These are phyloP conservation scores for Pochonia chlamydosporia DNA, from an alignment of 2,329 filamentous ascomycete species.

Conservation along the genomic window DNA sequence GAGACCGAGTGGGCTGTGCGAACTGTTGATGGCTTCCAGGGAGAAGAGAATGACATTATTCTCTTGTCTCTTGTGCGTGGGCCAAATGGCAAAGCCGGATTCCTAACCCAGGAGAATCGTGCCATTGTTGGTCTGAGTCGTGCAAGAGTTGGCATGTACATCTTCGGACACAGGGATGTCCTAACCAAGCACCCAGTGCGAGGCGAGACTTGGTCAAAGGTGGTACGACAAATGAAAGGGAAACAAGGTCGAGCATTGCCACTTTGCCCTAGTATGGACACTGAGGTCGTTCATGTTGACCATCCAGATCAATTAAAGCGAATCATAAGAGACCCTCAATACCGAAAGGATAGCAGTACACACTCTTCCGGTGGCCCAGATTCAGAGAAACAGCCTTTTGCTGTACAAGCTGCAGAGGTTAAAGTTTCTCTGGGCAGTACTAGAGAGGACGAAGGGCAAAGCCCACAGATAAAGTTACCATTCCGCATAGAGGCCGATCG, in stretches of 20 bases:
- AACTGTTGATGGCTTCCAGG: constrained; percentile 86
- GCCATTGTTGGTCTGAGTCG: constrained; percentile 58
- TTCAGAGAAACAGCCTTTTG: too few species aligned
- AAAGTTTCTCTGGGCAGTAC: too few species aligned
- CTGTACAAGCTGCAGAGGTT: too few species aligned
- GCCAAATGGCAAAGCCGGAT: constrained; percentile 58
- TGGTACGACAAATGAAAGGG: constrained; percentile 33
- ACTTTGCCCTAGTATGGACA: constrained; percentile 40
- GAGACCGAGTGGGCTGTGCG: constrained; percentile 51
- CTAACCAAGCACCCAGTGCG: constrained; percentile 38
- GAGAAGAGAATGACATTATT: constrained; percentile 83
- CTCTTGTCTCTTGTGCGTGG: constrained; percentile 76
- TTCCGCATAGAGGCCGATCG: too few species aligned
- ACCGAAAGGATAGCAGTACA: constrained; percentile 7
- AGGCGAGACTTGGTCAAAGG: constrained; percentile 32
- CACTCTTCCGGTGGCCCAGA: neutral
- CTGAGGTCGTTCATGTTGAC: constrained; percentile 42
- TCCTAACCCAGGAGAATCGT: constrained; percentile 58
- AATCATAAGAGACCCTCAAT: too few species aligned
- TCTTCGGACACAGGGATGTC: constrained; percentile 70
- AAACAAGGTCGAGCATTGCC: constrained; percentile 22
- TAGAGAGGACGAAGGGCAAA: neutral
- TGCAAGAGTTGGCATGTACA: constrained; percentile 72
- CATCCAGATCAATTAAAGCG: constrained; percentile 46
- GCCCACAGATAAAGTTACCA: neutral